phyloP scores from a whole-genome alignment of 106 monocot species.

The Allium cepa region DNA sequence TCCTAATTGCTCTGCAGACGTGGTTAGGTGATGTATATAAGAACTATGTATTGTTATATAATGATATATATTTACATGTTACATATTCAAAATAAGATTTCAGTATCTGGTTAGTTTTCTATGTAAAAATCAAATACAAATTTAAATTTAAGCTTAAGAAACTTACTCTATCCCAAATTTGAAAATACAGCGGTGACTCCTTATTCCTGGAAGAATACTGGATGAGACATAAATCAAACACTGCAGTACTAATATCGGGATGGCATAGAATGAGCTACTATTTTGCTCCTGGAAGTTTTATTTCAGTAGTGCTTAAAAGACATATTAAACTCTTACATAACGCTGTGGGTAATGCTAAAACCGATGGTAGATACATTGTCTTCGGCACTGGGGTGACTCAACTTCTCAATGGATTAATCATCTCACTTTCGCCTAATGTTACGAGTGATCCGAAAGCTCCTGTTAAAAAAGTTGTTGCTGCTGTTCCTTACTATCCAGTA shows the following conservation, averaged over 20 bases:
- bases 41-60: no score
- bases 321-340: slow-evolving; percentile 50
- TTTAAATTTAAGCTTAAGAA: no score
- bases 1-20: background rate
- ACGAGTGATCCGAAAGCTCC: background rate
- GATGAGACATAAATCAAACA: slow-evolving; percentile 13
- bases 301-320: slow-evolving; percentile 44
- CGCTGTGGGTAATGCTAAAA: slow-evolving; percentile 23
- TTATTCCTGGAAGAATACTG: slow-evolving; percentile 73
- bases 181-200: slow-evolving; percentile 50
- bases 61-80: no score
- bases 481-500: slow-evolving; percentile 53
- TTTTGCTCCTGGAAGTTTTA: slow-evolving; percentile 15
- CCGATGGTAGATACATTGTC: slow-evolving; percentile 37
- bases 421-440: slow-evolving; percentile 38
- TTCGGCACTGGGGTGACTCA: slow-evolving; percentile 68
- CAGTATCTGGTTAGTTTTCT: no score
- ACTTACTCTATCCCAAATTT: no score
- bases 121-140: no score
- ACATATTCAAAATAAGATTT: no score
- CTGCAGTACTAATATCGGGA: no score
- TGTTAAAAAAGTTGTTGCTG: slow-evolving; percentile 43
- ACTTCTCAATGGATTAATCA: slow-evolving; percentile 54
- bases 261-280: slow-evolving; percentile 29
- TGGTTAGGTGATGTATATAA: background rate